Percentiles rank a stretch among this genome's conserved stretches.
Conservation (phyloP, 108 stramenopile species). For the Aurantiochytrium sp. region DNA sequence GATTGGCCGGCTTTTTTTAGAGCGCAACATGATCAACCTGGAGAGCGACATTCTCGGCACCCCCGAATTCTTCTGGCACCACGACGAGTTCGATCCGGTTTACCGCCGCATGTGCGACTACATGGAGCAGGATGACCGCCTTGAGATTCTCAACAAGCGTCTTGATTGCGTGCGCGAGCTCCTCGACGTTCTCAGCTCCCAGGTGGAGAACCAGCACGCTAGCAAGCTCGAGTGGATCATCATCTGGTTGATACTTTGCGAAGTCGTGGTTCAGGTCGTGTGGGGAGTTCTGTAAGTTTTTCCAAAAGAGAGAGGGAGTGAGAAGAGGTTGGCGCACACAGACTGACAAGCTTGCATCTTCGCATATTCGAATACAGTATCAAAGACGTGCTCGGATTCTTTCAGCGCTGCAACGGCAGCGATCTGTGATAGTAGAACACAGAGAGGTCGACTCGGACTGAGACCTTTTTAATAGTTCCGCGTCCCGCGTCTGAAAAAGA, state of each 20-base stretch:
- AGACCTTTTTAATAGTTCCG: no score
- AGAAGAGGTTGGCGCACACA: not conserved
- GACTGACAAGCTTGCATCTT: no score
- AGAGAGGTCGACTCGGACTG: no score
- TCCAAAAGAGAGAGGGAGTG: not conserved
- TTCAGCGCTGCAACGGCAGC: not conserved
- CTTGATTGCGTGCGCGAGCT: conserved; percentile 59
- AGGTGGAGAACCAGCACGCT: conserved; percentile 44
- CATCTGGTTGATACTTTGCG: conserved; percentile 49
- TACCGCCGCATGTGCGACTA: conserved; percentile 46
- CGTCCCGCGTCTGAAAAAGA: no score
- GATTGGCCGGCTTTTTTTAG: conserved; percentile 51
- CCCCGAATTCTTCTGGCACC: conserved; percentile 59
- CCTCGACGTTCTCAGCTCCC: conserved; percentile 47
- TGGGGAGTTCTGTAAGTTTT: not conserved
- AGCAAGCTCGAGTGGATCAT: conserved; percentile 50
- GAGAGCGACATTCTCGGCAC: conserved; percentile 59
- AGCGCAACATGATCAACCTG: conserved; percentile 58
- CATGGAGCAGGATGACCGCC: conserved; percentile 50
- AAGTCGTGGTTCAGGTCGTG: conserved; percentile 45
- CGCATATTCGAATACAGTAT: not conserved
- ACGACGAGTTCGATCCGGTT: conserved; percentile 55
- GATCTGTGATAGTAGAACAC: no score
- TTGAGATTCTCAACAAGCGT: conserved; percentile 58
- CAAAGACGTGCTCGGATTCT: conserved; percentile 22